Evolutionary conservation across 495 filamentous ascomycete species (phyloP), one percentile per base, ranked within the genome.

Genomic region (Tuber microsphaerosporum): DNA sequence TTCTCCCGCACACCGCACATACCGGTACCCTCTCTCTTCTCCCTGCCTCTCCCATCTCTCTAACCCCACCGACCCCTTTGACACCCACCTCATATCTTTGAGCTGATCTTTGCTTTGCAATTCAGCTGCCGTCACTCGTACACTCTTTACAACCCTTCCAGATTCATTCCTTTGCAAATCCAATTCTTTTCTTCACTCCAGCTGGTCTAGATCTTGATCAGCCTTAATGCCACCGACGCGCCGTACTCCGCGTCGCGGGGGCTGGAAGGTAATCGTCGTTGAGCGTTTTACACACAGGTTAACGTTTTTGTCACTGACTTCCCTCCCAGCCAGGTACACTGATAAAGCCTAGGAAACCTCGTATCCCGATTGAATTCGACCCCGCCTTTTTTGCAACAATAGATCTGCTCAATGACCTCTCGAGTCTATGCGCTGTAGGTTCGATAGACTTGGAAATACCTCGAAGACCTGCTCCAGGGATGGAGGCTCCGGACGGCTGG

Each of bases 401-500:
- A 17, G 71, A 78, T 51, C 69, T 82, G 6, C 71, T 83, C 41
- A 83, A 82, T 56, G 72, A 79, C 70, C 78, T 83, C 43, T n/a
- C 37, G 7, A 75, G 61, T 42, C 78, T 83, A 45, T 77, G 72
- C 45, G 81, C 75, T 19, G 31, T 83, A 16, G 81, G 81, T n/a
- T 76, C 75, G 17, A 2, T 82, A 19, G 73, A 81, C 41, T 45
- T 82, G 14, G 20, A n/a, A 3, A 75, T 82, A 70, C 75, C 78
- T 17, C 73, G 81, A 7, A 69, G 79, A 34, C 81, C 81, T 22
- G 75, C 46, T 12, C 20, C 48, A 2, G 77, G 77, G 22, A 74
- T 75, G 41, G 81, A 80, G 9, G 78, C 81, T 39, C 78, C 81
- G 34, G 81, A 82, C 22, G 72, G 45, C 16, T 82, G 81, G 81